These are phyloP conservation scores for Tylopilus subfusipes DNA, from an alignment of 768 basidiomycete genomes.

Conservation along the genomic window DNA sequence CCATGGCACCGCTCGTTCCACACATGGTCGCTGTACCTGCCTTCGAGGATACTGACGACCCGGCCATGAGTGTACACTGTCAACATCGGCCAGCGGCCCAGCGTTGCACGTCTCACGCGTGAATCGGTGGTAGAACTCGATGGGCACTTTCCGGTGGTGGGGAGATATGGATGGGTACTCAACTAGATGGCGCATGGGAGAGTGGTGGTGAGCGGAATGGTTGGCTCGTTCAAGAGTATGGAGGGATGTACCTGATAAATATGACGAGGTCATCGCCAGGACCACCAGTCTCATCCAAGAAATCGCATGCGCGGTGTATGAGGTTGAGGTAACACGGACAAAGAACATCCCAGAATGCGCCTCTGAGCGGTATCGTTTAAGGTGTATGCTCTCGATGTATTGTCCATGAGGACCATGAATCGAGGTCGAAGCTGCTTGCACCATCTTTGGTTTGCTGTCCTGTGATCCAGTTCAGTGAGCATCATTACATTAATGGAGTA, in stretches of 20 bases:
- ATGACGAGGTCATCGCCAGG: constrained; percentile 69
- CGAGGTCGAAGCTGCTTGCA: constrained; percentile 75
- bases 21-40: constrained; percentile 91
- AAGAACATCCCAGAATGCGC: constrained; percentile 35
- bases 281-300: constrained; percentile 63
- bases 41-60: constrained; percentile 87
- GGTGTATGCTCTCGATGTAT: constrained; percentile 30
- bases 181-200: constrained; percentile 43
- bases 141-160: constrained; percentile 83
- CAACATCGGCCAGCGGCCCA: constrained; percentile 61
- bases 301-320: constrained; percentile 64
- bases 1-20: constrained; percentile 79
- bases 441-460: constrained; percentile 75
- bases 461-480: constrained; percentile 28
- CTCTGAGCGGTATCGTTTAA: constrained; percentile 14
- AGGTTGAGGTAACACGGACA: constrained; percentile 64
- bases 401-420: constrained; percentile 18
- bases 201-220: background rate
- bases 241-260: constrained; percentile 87
- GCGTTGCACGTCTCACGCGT: constrained; percentile 65
- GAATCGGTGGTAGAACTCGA: constrained; percentile 82
- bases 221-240: background rate
- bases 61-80: constrained; percentile 65
- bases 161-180: constrained; percentile 89
- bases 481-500: background rate